phyloP scores from a whole-genome alignment of 176 grass and related monocot genomes.

The Oryza brachyantha region DNA sequence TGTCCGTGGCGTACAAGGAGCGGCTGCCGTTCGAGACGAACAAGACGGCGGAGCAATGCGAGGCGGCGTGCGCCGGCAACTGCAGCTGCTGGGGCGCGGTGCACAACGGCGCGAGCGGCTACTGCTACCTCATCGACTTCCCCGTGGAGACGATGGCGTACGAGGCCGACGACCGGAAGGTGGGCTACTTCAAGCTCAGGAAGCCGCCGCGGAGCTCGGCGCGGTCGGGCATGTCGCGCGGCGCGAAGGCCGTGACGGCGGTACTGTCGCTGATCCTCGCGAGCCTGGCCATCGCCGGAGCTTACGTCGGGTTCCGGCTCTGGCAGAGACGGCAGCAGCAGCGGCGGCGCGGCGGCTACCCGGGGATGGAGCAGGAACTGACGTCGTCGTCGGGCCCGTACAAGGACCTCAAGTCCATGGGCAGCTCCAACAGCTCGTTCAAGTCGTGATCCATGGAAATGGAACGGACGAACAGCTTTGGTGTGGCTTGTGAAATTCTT shows the following conservation, averaged over 20 bases:
- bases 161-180: constrained; percentile 48
- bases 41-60: constrained; percentile 42
- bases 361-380: constrained; percentile 57
- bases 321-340: constrained; percentile 10
- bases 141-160: constrained; percentile 64
- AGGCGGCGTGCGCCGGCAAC: constrained; percentile 43
- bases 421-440: constrained; percentile 30
- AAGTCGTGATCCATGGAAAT: constrained; percentile 16
- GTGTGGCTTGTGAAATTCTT: background rate
- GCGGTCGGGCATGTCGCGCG: constrained; percentile 17
- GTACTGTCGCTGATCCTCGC: constrained; percentile 31
- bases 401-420: constrained; percentile 61
- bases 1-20: constrained; percentile 61
- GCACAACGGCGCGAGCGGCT: constrained; percentile 34
- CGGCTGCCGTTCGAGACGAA: constrained; percentile 35
- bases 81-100: constrained; percentile 67
- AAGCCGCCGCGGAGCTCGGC: background rate
- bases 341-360: background rate
- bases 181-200: constrained; percentile 68
- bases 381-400: constrained; percentile 25
- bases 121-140: constrained; percentile 61
- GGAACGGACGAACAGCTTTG: background rate
- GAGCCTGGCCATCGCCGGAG: constrained; percentile 30
- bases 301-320: constrained; percentile 26
- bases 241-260: constrained; percentile 25